Percentiles rank a stretch among this genome's conserved stretches.
These are phyloP conservation scores for Setaria italica DNA, from an alignment of 202 grass and related monocot species.

Conservation along the genomic window DNA sequence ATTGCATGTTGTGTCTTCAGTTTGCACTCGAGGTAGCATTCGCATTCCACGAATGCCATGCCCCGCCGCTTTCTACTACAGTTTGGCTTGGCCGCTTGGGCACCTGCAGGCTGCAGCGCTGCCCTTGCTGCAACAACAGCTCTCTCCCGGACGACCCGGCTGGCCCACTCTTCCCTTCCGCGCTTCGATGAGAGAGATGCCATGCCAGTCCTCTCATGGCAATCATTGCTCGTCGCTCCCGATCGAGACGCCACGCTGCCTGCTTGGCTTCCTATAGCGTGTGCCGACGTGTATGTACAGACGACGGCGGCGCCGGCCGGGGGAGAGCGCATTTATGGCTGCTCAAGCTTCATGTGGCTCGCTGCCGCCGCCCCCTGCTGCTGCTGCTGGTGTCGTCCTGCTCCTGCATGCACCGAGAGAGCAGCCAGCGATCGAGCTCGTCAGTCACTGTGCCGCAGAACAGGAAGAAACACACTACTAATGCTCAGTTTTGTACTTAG, in stretches of 20 bases:
- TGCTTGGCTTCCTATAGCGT: no score
- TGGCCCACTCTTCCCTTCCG: no score
- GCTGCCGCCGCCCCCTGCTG: slow-evolving; percentile 12
- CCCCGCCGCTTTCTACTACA: no score
- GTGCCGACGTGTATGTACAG: slow-evolving; percentile 21
- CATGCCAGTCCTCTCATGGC: slow-evolving; percentile 8
- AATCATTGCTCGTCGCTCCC: slow-evolving; percentile 38
- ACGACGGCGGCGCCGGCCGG: not conserved
- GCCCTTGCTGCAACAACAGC: no score
- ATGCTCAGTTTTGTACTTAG: no score
- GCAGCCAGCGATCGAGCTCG: not conserved
- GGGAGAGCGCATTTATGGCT: slow-evolving; percentile 41
- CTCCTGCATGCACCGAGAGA: not conserved
- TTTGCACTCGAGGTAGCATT: no score
- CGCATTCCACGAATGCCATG: no score
- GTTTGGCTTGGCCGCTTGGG: no score
- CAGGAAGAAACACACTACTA: not conserved
- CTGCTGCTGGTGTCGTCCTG: slow-evolving; percentile 16
- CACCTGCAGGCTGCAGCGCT: no score
- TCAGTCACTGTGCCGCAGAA: not conserved
- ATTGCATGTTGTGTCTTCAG: no score
- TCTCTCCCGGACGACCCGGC: no score
- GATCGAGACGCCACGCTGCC: not conserved
- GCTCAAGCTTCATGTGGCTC: slow-evolving; percentile 62
- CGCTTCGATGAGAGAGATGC: no score